Evolutionary conservation across 1,284 basidiomycete genomes (phyloP).

Genomic region (Entoloma clypeatum): DNA sequence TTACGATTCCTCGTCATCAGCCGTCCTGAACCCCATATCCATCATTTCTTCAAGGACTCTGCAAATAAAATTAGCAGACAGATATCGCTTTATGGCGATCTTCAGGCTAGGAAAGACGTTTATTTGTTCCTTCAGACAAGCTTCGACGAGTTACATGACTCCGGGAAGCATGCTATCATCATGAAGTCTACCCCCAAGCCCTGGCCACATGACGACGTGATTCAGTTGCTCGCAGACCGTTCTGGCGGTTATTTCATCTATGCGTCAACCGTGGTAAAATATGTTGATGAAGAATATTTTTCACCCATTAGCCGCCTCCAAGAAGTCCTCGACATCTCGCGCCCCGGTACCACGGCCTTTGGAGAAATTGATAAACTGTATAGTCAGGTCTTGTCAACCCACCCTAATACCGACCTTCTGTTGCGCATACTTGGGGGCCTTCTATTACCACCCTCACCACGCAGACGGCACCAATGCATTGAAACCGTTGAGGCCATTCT

Average conservation of each 20-base stretch:
- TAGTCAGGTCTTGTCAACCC: constrained; percentile 22
- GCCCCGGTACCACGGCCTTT: constrained; percentile 15
- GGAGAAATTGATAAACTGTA: constrained; percentile 20
- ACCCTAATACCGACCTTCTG: not conserved
- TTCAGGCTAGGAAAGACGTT: constrained; percentile 12
- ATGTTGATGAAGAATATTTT: constrained; percentile 13
- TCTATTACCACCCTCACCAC: not conserved
- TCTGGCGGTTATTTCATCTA: constrained; percentile 28
- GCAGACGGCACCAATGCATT: not conserved
- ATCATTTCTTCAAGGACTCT: constrained; percentile 11
- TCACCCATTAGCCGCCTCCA: constrained; percentile 11
- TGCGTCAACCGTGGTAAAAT: constrained; percentile 24
- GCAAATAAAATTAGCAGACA: not conserved
- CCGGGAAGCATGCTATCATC: constrained; percentile 1
- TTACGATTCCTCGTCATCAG: constrained; percentile 19
- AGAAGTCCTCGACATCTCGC: constrained; percentile 7
- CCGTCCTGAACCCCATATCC: constrained; percentile 19
- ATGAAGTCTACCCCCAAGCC: not conserved
- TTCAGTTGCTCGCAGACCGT: constrained; percentile 18
- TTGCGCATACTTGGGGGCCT: not conserved
- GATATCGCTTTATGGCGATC: constrained; percentile 9
- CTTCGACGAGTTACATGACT: constrained; percentile 10
- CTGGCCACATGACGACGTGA: constrained; percentile 19
- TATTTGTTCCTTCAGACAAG: constrained; percentile 6
- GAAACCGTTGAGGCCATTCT: not conserved